phyloP scores from a whole-genome alignment of 140 eudicot species.

The Anethum foeniculum region DNA sequence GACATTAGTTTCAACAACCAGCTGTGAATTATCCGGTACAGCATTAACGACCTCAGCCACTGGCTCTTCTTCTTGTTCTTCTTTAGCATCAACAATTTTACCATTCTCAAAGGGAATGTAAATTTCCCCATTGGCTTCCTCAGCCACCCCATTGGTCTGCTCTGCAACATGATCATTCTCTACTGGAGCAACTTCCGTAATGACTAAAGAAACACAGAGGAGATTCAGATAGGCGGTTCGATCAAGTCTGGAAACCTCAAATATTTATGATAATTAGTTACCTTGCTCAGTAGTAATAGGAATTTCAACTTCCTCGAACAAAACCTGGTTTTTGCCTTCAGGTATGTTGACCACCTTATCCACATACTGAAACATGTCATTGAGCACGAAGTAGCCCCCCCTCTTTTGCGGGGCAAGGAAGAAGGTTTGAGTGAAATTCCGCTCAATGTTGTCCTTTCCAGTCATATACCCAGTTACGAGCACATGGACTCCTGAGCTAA shows the following conservation, averaged over 20 bases:
- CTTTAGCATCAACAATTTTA: slow-evolving; percentile 28
- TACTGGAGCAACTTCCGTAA: slow-evolving; percentile 29
- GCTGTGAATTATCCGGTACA: slow-evolving; percentile 32
- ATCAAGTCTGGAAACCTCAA: background rate
- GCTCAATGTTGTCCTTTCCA: slow-evolving; percentile 35
- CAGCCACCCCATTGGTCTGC: slow-evolving; percentile 31
- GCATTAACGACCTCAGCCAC: slow-evolving; percentile 64
- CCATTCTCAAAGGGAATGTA: slow-evolving; percentile 41
- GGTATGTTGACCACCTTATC: slow-evolving; percentile 24
- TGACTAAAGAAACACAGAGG: background rate
- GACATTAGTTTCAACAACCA: slow-evolving; percentile 33
- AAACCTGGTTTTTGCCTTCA: slow-evolving; percentile 18
- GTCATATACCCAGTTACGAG: slow-evolving; percentile 78
- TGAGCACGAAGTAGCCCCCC: slow-evolving; percentile 82
- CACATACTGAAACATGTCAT: slow-evolving; percentile 66
- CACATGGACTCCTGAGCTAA: slow-evolving; percentile 60
- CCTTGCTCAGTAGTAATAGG: slow-evolving; percentile 45
- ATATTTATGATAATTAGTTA: slow-evolving; percentile 12
- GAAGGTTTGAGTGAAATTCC: slow-evolving; percentile 60
- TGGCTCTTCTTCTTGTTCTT: slow-evolving; percentile 53
- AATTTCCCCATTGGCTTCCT: slow-evolving; percentile 45
- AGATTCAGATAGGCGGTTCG: background rate
- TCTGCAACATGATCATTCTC: slow-evolving; percentile 45
- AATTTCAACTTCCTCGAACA: slow-evolving; percentile 29
- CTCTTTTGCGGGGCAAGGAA: slow-evolving; percentile 92